Percentiles rank a stretch among this genome's conserved stretches.
Conservation (phyloP, 2,329 filamentous ascomycete genomes). For the Pseudocercospora crystallina region DNA sequence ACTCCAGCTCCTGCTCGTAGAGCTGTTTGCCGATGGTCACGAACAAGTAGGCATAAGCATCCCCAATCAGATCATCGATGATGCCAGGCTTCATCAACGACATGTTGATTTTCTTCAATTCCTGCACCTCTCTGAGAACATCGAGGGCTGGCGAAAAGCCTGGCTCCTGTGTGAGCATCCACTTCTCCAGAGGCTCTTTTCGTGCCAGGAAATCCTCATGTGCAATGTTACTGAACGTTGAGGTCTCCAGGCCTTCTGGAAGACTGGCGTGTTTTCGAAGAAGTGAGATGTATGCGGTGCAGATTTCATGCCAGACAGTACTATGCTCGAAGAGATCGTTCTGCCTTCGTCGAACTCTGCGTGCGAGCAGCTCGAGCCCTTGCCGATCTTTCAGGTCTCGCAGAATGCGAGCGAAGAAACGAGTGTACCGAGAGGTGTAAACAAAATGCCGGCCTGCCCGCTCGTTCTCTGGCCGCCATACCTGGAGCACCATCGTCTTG, state of each 20-base stretch:
- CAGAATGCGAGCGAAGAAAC: constrained; percentile 75
- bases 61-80: constrained; percentile 91
- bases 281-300: constrained; percentile 56
- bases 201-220: constrained; percentile 65
- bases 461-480: constrained; percentile 92
- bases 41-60: constrained; percentile 80
- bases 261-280: constrained; percentile 60
- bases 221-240: constrained; percentile 62
- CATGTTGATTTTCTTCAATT: constrained; percentile 77
- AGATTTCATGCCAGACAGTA: constrained; percentile 63
- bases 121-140: constrained; percentile 64
- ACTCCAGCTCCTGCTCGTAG: constrained; percentile 42
- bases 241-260: constrained; percentile 62
- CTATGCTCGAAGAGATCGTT: constrained; percentile 68
- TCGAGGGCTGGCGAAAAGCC: constrained; percentile 55
- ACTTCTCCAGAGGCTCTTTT: constrained; percentile 60
- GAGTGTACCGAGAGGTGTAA: constrained; percentile 82
- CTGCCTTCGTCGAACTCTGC: constrained; percentile 76
- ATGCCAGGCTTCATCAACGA: constrained; percentile 79
- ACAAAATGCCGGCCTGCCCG: constrained; percentile 83
- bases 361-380: constrained; percentile 75
- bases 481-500: constrained; percentile 90
- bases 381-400: constrained; percentile 71
- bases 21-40: constrained; percentile 63
- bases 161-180: constrained; percentile 53